These are phyloP conservation scores for Wallemia hederae DNA, from an alignment of 1,284 basidiomycete genomes.

Conservation along the genomic window DNA sequence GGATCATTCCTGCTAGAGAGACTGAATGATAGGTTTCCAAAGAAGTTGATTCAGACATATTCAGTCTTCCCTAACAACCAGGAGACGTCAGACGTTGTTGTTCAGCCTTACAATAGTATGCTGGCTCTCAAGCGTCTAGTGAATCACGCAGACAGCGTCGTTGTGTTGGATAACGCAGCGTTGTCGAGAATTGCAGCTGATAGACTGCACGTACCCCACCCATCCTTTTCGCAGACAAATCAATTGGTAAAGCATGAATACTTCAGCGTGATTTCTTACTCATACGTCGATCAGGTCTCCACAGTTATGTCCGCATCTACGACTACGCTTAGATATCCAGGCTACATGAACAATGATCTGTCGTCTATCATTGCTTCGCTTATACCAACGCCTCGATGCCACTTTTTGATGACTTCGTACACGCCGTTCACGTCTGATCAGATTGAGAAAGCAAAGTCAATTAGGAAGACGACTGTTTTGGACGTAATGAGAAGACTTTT, in stretches of 20 bases:
- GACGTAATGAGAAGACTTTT: slow-evolving; percentile 95
- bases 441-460: slow-evolving; percentile 74
- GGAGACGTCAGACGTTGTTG: slow-evolving; percentile 61
- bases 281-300: slow-evolving; percentile 31
- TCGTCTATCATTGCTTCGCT: slow-evolving; percentile 90
- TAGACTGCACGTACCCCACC: slow-evolving; percentile 62
- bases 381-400: slow-evolving; percentile 93
- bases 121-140: slow-evolving; percentile 82
- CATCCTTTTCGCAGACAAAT: slow-evolving; percentile 81
- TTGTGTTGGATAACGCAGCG: slow-evolving; percentile 90
- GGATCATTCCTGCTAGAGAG: slow-evolving; percentile 91
- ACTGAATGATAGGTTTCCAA: slow-evolving; percentile 90
- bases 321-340: slow-evolving; percentile 84
- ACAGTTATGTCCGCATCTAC: slow-evolving; percentile 94
- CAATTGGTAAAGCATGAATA: slow-evolving; percentile 35
- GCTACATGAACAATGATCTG: slow-evolving; percentile 99
- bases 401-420: slow-evolving; percentile 99
- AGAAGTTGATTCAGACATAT: slow-evolving; percentile 97
- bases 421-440: slow-evolving; percentile 93
- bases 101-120: slow-evolving; percentile 89
- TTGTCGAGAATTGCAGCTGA: slow-evolving; percentile 72
- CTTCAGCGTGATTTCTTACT: neutral
- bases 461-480: slow-evolving; percentile 74
- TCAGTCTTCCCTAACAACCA: slow-evolving; percentile 89
- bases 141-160: slow-evolving; percentile 87